Base-by-base conservation (phyloP, 495 filamentous ascomycete genomes). In the Terfezia boudieri region DNA sequence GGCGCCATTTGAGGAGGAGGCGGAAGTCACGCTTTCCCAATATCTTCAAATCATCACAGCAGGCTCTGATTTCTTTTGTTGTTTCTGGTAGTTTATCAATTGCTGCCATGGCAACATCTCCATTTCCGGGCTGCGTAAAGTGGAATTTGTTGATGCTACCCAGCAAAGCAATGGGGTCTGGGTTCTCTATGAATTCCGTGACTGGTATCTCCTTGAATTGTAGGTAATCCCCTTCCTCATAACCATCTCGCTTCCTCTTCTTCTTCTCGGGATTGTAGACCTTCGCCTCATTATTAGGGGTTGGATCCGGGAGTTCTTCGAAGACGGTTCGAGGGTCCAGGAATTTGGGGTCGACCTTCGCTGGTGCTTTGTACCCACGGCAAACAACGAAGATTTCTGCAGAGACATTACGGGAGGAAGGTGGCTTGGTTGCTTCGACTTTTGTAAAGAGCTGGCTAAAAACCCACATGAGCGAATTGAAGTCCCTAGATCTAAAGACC, bases 321-420 rank as follows among this genome's bases (percentile, higher is more conserved):
- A 99, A 99, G 17, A 95, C 92, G 52, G 85, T 77, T 38, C 80
- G 78, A 8, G 90, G 78, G 65, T 98, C 90, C 51, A 98, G 75
- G 63, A 98, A 89, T 56, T 83, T 83, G 4, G 92, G 86, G 64
- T 98, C 90, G 55, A 98, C 76, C 52, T 77, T 76, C 67, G 93
- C 94, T 0, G 90, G 92, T 1, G 90, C 90, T 71, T 86, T 90
- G 74, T 77, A 96, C 4, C 88, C 89, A 53, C 80, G 80, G 67
- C 90, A 96, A 20, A 96, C 89, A 58, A 95, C 90, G 73, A 95
- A 96, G 52, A 95, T 96, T 73, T 96, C 89, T 55, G 89, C 89
- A 23, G 86, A 94, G 26, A 96, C 90, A 58, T 88, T 94, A 69
- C 90, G 74, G 1, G 86, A 93, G 4, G 89, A 94, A 5, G 90